These are phyloP conservation scores for Trichoderma endophyticum DNA, from an alignment of 2,329 filamentous ascomycete genomes.

Conservation along the genomic window DNA sequence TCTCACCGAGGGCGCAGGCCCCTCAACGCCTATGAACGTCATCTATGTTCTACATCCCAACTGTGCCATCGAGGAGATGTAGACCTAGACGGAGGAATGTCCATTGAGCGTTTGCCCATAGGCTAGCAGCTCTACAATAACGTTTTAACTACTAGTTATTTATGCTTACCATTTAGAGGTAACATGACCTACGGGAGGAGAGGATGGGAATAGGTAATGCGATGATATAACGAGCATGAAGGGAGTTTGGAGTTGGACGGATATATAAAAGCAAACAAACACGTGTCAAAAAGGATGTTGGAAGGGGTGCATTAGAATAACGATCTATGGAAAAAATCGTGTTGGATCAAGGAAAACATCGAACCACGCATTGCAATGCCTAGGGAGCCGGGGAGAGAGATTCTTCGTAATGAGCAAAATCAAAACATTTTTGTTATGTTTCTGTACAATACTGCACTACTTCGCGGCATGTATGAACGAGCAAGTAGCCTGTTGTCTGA, in stretches of 20 bases:
- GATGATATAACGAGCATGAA: conserved; percentile 11
- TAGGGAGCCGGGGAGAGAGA: background rate
- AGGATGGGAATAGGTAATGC: background rate
- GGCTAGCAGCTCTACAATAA: background rate
- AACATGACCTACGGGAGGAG: background rate
- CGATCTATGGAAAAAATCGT: background rate
- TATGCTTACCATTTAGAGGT: background rate
- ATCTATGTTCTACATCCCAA: conserved; percentile 94
- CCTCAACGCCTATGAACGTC: conserved; percentile 41
- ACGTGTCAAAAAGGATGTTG: conserved; percentile 28
- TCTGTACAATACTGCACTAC: conserved; percentile 15
- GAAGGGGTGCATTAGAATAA: background rate
- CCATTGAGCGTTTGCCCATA: background rate
- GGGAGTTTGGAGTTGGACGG: conserved; percentile 21
- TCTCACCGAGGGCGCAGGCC: conserved; percentile 47
- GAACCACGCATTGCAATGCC: background rate
- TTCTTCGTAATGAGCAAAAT: background rate
- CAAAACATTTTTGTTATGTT: conserved; percentile 18
- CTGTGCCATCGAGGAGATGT: conserved; percentile 71
- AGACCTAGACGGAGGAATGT: background rate
- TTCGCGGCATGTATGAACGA: conserved; percentile 12
- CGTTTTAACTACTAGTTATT: background rate
- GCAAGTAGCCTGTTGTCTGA: background rate
- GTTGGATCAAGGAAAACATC: background rate
- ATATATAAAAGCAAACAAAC: conserved; percentile 43